Percentiles rank a stretch among this genome's conserved stretches.
These are phyloP conservation scores for Trichosporon sp. DNA, from an alignment of 1,284 basidiomycete genomes.

Conservation along the genomic window DNA sequence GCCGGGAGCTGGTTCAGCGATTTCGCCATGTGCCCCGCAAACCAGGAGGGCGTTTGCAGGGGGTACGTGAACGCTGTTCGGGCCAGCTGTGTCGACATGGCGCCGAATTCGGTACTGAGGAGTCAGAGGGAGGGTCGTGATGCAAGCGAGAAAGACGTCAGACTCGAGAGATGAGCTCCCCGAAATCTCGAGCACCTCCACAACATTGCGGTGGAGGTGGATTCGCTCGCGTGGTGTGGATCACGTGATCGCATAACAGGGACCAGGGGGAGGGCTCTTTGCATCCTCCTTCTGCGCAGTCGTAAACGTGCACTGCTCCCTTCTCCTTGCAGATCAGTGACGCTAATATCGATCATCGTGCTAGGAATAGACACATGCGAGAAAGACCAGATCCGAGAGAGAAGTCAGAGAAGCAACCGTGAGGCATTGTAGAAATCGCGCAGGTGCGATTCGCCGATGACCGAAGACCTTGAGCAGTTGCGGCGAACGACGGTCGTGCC, in stretches of 20 bases:
- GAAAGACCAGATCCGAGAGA: not conserved
- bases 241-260: not conserved
- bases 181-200: constrained; percentile 18
- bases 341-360: too few species aligned
- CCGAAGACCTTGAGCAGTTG: not conserved
- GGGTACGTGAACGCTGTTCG: constrained; percentile 57
- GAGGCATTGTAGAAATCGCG: not conserved
- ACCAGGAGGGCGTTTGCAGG: constrained; percentile 79
- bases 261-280: not conserved
- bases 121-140: not conserved
- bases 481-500: not conserved
- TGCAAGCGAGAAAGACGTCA: not conserved
- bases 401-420: not conserved
- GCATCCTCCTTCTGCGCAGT: not conserved
- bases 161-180: not conserved
- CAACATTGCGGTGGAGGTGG: constrained; percentile 9
- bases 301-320: too few species aligned
- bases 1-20: constrained; percentile 77
- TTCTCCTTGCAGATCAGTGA: too few species aligned
- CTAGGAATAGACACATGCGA: not conserved
- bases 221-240: not conserved
- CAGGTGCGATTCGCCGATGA: constrained; percentile 6
- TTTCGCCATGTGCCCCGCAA: constrained; percentile 93
- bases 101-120: not conserved
- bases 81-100: not conserved